Evolutionary conservation across 179 eudicot species (phyloP).

Genomic region (Camellia oleifera): DNA sequence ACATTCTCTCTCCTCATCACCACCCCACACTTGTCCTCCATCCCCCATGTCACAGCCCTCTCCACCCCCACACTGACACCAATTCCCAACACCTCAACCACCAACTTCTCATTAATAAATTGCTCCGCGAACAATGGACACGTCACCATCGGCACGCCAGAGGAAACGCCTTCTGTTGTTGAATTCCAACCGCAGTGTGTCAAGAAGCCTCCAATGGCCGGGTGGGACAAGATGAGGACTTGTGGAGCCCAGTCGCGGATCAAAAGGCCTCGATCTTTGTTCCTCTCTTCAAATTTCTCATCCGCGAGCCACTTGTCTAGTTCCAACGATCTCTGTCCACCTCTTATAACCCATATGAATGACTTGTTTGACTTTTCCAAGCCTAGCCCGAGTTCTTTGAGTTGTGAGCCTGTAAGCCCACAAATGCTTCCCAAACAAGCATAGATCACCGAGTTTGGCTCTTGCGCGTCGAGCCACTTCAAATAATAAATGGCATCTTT

Average conservation of each 20-base stretch:
- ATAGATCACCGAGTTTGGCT: slow-evolving; percentile 38
- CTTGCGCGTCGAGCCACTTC: slow-evolving; percentile 36
- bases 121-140: slow-evolving; percentile 63
- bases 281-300: slow-evolving; percentile 35
- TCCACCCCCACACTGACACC: slow-evolving; percentile 46
- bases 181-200: slow-evolving; percentile 65
- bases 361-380: slow-evolving; percentile 38
- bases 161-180: slow-evolving; percentile 36
- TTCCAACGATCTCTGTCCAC: slow-evolving; percentile 14
- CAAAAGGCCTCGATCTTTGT: slow-evolving; percentile 34
- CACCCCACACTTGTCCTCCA: slow-evolving; percentile 29
- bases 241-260: slow-evolving; percentile 61
- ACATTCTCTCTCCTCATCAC: slow-evolving; percentile 32
- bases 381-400: slow-evolving; percentile 49
- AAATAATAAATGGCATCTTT: slow-evolving; percentile 22
- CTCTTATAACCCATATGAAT: slow-evolving; percentile 48
- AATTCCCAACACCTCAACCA: slow-evolving; percentile 35
- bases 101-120: slow-evolving; percentile 43
- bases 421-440: slow-evolving; percentile 53
- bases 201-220: slow-evolving; percentile 43
- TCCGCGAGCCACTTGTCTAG: slow-evolving; percentile 37
- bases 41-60: slow-evolving; percentile 26
- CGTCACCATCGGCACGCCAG: slow-evolving; percentile 50
- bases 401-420: slow-evolving; percentile 31
- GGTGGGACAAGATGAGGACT: slow-evolving; percentile 45